Conservation (phyloP, 2,329 filamentous ascomycete genomes). For the Eurotiales sp. region DNA sequence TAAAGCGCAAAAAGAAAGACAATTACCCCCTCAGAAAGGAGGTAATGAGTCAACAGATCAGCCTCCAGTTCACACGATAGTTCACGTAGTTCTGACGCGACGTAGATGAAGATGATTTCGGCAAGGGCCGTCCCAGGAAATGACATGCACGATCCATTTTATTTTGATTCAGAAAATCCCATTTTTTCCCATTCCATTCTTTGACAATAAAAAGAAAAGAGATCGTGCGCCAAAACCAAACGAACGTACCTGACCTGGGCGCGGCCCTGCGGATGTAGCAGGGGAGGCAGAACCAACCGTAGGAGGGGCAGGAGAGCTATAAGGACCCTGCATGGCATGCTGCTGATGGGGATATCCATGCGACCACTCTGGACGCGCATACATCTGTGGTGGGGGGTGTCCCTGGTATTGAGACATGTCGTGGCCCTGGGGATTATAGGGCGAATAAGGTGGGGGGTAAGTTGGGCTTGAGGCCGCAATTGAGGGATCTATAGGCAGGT, state of each 20-base stretch:
- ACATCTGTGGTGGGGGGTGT: constrained; percentile 47
- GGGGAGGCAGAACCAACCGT: constrained; percentile 58
- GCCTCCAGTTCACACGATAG: not conserved
- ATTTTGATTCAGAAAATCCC: not conserved
- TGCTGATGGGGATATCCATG: constrained; percentile 45
- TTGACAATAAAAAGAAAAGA: constrained; percentile 16
- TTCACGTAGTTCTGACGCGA: not conserved
- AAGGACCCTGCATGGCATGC: constrained; percentile 47
- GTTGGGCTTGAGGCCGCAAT: constrained; percentile 91
- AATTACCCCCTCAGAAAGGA: not conserved
- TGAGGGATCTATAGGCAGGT: constrained; percentile 98
- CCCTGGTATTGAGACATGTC: constrained; percentile 73
- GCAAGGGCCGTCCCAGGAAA: constrained; percentile 15
- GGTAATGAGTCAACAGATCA: no score
- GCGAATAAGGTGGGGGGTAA: constrained; percentile 82
- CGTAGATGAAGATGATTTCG: not conserved
- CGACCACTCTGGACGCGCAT: constrained; percentile 45
- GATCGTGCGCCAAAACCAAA: constrained; percentile 33
- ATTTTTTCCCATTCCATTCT: not conserved
- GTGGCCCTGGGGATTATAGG: constrained; percentile 76
- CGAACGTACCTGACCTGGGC: constrained; percentile 60
- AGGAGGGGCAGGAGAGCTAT: constrained; percentile 49
- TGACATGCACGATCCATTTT: constrained; percentile 15
- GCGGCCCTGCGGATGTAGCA: constrained; percentile 58
- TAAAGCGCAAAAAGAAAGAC: constrained; percentile 33